Evolutionary conservation across 257 asterid species (phyloP), one percentile per base, ranked within the genome.

Genomic region (Misopates orontium): DNA sequence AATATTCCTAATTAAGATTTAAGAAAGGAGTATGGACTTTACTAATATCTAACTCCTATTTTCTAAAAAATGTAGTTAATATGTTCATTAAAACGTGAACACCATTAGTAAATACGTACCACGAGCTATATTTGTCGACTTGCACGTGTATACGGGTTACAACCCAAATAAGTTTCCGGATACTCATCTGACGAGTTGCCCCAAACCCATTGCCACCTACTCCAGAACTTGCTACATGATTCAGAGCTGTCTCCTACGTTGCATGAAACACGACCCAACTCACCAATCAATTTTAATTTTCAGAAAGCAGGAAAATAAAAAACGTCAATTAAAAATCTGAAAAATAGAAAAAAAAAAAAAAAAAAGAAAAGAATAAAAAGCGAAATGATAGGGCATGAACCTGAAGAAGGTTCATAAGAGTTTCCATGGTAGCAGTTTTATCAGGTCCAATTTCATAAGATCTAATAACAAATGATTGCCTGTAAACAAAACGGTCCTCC

Each of bases 371-470:
- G 48, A 0, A 48, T 4, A 45, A 23, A 16, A 31, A 13, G 5
- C 1, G 8, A 18, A 1, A 54, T 11, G 3, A 55, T 16, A 0
- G 7, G 7, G 4, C 36, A 28, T 7, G 7, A 63, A 87, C 97
- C 96, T 90, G 96, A 13, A 90, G 88, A 62, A 87, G 93, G 83
- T 90, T 90, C 97, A 90, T 87, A 18, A 87, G 79, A 14, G 97
- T 87, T 74, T 90, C 97, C 96, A 90, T 84, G 8, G 97, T 85
- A 36, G 97, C 95, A 56, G 97, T 88, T 70, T 82, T 81, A 69
- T 90, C 97, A 9, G 97, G 95, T 48, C 97, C 97, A 65, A 88
- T 90, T 73, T 90, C 97, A 55, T 90, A 90, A n/a, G 97, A 90
- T 83, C 97, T 82, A 1, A 90, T 79, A 17, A 85, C 87, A 72